Evolutionary conservation across 73 alveolate genomes (phyloP).

Genomic region (Blepharisma stoltei): DNA sequence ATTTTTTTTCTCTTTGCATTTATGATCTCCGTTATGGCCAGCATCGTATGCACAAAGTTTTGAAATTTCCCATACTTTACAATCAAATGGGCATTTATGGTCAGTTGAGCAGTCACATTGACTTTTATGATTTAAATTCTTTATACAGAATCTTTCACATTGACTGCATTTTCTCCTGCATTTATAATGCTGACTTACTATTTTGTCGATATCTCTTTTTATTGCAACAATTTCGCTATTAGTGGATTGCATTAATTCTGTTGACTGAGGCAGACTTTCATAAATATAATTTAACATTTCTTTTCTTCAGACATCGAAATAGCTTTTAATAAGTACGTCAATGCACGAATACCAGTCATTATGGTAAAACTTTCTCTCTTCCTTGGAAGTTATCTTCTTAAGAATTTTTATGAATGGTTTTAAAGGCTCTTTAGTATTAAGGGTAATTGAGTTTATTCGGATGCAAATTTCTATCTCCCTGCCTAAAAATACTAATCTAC

Average conservation of each 20-base stretch:
- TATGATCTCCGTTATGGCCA: constrained; percentile 17
- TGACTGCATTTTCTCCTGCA: constrained; percentile 8
- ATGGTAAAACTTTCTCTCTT: not conserved
- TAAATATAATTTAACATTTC: not conserved
- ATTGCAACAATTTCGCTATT: not conserved
- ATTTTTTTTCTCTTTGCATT: not conserved
- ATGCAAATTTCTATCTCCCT: not conserved
- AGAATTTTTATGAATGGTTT: not conserved
- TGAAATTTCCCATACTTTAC: not conserved
- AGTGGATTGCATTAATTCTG: not conserved
- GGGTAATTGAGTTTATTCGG: not conserved
- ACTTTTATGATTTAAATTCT: not conserved
- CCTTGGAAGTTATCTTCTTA: not conserved
- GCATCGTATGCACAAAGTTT: not conserved
- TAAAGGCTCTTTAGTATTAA: not conserved
- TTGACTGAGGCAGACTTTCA: not conserved
- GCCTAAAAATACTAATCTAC: not conserved
- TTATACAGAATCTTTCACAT: not conserved
- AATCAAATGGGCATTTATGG: not conserved
- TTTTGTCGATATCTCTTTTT: not conserved
- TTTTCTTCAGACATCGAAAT: not conserved
- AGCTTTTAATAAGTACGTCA: not conserved
- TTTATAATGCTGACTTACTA: not conserved
- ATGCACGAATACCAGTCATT: not conserved
- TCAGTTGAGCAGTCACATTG: not conserved